phyloP scores from a whole-genome alignment of 495 filamentous ascomycete species.

The Penicillium pancosmium region DNA sequence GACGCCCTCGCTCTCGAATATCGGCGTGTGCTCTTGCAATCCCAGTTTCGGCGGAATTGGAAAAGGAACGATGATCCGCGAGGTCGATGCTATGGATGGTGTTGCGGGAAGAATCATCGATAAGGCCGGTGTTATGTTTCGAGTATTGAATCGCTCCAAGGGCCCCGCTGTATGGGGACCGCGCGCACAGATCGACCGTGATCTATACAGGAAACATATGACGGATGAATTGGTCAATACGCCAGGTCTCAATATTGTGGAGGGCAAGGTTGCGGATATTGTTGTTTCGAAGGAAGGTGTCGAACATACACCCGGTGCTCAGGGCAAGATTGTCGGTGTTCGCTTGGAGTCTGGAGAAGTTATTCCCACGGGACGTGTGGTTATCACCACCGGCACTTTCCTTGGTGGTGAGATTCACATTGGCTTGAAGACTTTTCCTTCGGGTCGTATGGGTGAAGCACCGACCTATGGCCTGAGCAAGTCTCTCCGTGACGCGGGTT shows the following conservation, averaged over 20 bases:
- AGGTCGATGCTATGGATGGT: slow-evolving; percentile 94
- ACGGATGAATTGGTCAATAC: slow-evolving; percentile 79
- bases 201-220: slow-evolving; percentile 90
- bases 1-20: slow-evolving; percentile 82
- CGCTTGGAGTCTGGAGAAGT: slow-evolving; percentile 88
- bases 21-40: slow-evolving; percentile 97
- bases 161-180: slow-evolving; percentile 97
- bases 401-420: slow-evolving; percentile 97
- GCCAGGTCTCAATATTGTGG: slow-evolving; percentile 73
- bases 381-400: slow-evolving; percentile 97
- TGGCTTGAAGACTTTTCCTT: slow-evolving; percentile 78
- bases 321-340: slow-evolving; percentile 82
- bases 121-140: slow-evolving; percentile 91
- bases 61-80: slow-evolving; percentile 95
- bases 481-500: slow-evolving; percentile 85
- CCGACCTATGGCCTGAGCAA: slow-evolving; percentile 94
- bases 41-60: slow-evolving; percentile 97
- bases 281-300: slow-evolving; percentile 59
- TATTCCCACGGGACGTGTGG: slow-evolving; percentile 74
- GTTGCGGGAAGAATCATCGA: slow-evolving; percentile 88
- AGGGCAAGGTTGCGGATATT: slow-evolving; percentile 92
- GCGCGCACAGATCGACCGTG: slow-evolving; percentile 92
- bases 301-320: slow-evolving; percentile 50
- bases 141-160: slow-evolving; percentile 82
- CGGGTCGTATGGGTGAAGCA: slow-evolving; percentile 91